Base-by-base conservation (phyloP, 805 yeast genomes). In the Sugiyamaella floridensis region DNA sequence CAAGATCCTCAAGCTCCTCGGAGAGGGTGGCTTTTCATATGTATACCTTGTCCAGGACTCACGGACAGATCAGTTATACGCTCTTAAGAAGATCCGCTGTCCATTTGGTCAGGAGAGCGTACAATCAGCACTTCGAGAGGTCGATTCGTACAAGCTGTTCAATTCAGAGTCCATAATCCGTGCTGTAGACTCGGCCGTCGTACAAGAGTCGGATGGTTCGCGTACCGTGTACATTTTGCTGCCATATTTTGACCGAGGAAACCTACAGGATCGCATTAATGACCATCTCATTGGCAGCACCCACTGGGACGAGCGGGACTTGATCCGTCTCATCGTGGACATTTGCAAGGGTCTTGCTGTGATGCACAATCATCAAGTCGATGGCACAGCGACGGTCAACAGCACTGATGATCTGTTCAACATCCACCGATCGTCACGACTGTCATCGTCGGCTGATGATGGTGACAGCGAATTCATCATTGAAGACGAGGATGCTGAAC, bases 21-120 rank as follows among this genome's bases (percentile, higher is more conserved):
- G 96, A 9, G 97, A 89, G 70, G 95, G 96, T 2, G 95, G 93
- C 12, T 86, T 85, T 64, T 83, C 95, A 0, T 89, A 85, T 60
- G 96, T 88, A 8, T 90, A 90, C 63, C 71, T 89, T 19, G 95
- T 89, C 2, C 75, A 80, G 57, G 63, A 64, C 45, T 66, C 73
- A 22, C 59, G 65, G 10, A 71, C 74, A 57, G 77, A 76, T 40
- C 60, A 70, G 44, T 65, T 67, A 43, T 86, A 80, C 63, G 96
- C 96, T 2, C 71, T 90, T 63, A 90, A 90, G 71, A 86, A 86
- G 71, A 86, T 89, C 50, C 73, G 90, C 55, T 89, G 97, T 67
- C 89, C 95, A 1, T 86, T 83, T 68, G 96, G 96, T 1, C 77
- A 85, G 46, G 86, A 82, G 62, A 83, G 84, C 60, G 82, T 89